Evolutionary conservation across 164 flowering plant genomes (phyloP).

Genomic region (Hamamelis virginiana): DNA sequence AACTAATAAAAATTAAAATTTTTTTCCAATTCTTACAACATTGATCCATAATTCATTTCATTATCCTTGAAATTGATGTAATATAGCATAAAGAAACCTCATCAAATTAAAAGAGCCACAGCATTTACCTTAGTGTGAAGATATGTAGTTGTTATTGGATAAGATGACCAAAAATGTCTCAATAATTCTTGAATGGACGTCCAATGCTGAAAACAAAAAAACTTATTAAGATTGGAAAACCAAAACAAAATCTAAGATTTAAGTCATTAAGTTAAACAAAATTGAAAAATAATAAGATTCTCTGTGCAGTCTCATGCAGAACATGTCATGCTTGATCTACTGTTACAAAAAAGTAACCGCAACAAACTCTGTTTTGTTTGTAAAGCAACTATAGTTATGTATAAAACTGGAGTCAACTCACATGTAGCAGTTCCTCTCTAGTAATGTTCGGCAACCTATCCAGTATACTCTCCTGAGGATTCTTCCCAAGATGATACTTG

Average conservation of each 20-base stretch:
- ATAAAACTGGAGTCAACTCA: conserved; percentile 36
- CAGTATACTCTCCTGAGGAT: conserved; percentile 69
- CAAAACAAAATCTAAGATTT: background rate
- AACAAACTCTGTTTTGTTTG: too few relatives aligned
- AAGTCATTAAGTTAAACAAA: background rate
- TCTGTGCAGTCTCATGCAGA: background rate
- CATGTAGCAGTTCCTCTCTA: conserved; percentile 76
- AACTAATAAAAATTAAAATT: too few relatives aligned
- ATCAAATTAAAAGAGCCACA: background rate
- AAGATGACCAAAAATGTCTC: conserved; percentile 97
- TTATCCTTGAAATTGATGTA: background rate
- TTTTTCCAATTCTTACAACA: too few relatives aligned
- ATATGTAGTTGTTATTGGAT: conserved; percentile 77
- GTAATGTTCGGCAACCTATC: conserved; percentile 68
- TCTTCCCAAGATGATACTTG: conserved; percentile 68
- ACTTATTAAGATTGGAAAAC: background rate
- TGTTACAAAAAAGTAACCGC: too few relatives aligned
- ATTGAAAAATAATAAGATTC: background rate
- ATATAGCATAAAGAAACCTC: background rate
- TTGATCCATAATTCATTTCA: too few relatives aligned
- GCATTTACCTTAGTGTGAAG: conserved; percentile 64
- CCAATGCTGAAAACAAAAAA: conserved; percentile 72
- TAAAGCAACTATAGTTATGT: background rate
- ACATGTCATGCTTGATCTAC: too few relatives aligned
- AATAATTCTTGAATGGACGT: conserved; percentile 78